Conservation (phyloP, 768 basidiomycete species). For the Lanmaoa pseudosensibilis region DNA sequence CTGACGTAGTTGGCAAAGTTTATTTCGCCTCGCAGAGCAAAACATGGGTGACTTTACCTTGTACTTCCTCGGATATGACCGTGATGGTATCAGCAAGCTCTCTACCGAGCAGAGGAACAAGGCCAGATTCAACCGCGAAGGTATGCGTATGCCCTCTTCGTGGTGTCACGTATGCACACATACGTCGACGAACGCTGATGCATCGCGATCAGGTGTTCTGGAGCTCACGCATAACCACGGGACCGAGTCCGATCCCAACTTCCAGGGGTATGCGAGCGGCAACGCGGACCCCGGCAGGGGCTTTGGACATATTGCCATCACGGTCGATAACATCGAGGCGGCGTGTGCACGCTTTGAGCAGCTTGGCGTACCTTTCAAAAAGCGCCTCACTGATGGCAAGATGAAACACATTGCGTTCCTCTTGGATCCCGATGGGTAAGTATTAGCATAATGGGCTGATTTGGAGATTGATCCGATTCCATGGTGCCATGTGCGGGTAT, state of each 20-base stretch:
- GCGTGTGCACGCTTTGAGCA: conserved; percentile 83
- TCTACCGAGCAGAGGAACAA: conserved; percentile 53
- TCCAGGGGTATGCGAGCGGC: conserved; percentile 82
- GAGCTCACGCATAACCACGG: conserved; percentile 91
- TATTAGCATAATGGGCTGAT: not conserved
- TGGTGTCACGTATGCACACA: not conserved
- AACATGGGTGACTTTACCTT: conserved; percentile 66
- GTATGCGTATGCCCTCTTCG: conserved; percentile 32
- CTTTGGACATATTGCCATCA: conserved; percentile 89
- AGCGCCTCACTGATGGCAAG: conserved; percentile 78
- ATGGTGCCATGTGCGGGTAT: conserved; percentile 40
- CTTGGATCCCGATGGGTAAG: conserved; percentile 80
- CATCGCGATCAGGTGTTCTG: conserved; percentile 55
- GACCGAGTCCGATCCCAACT: conserved; percentile 74
- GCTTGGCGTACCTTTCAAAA: conserved; percentile 83
- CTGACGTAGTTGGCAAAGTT: not conserved
- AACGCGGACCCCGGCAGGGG: conserved; percentile 77
- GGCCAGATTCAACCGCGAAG: conserved; percentile 64
- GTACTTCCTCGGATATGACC: conserved; percentile 84
- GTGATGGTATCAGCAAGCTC: conserved; percentile 46
- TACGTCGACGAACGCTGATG: not conserved
- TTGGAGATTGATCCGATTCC: not conserved
- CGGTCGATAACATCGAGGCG: conserved; percentile 77
- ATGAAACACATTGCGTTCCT: conserved; percentile 86
- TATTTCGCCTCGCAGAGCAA: conserved; percentile 41